A percentile compares a stretch with the other conserved stretches of the same genome.
These are phyloP conservation scores for Keithomyces neogunnii DNA, from an alignment of 2,329 filamentous ascomycete species.

Conservation along the genomic window DNA sequence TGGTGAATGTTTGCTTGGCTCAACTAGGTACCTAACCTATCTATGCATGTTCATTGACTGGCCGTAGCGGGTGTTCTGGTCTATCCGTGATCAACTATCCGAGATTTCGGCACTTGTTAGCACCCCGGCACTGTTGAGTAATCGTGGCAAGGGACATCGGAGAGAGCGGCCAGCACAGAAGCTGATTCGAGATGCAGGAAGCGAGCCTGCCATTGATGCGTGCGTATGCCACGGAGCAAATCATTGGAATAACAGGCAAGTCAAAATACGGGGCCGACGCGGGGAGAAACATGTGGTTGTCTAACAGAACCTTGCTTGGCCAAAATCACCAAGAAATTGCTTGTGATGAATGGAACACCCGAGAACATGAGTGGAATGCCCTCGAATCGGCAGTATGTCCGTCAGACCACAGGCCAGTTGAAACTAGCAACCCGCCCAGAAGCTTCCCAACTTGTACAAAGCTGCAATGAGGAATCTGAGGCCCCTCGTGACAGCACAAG, in stretches of 20 bases:
- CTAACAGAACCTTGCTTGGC: too few species aligned
- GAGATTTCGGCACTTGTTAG: too few species aligned
- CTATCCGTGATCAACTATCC: too few species aligned
- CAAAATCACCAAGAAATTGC: background rate
- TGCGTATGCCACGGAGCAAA: too few species aligned
- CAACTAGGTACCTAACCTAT: too few species aligned
- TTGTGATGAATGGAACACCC: background rate
- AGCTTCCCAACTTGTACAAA: background rate
- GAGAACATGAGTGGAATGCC: background rate
- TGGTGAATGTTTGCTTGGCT: too few species aligned
- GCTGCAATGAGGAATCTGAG: slow-evolving; percentile 1
- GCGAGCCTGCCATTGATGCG: too few species aligned
- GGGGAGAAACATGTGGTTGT: slow-evolving; percentile 1
- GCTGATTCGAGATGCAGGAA: too few species aligned
- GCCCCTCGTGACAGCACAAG: slow-evolving; percentile 6
- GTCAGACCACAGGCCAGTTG: background rate
- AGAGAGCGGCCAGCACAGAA: slow-evolving; percentile 4
- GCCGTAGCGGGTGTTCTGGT: too few species aligned
- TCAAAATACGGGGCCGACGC: background rate
- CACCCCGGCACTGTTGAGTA: too few species aligned
- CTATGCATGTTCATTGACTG: too few species aligned
- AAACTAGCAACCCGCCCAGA: background rate
- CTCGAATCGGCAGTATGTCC: background rate
- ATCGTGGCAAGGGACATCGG: slow-evolving; percentile 1
- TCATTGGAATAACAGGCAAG: too few species aligned